A percentile compares a stretch with the other conserved stretches of the same genome.
phyloP scores from a whole-genome alignment of 441 rosid genomes.

The Macaranga tanarius region DNA sequence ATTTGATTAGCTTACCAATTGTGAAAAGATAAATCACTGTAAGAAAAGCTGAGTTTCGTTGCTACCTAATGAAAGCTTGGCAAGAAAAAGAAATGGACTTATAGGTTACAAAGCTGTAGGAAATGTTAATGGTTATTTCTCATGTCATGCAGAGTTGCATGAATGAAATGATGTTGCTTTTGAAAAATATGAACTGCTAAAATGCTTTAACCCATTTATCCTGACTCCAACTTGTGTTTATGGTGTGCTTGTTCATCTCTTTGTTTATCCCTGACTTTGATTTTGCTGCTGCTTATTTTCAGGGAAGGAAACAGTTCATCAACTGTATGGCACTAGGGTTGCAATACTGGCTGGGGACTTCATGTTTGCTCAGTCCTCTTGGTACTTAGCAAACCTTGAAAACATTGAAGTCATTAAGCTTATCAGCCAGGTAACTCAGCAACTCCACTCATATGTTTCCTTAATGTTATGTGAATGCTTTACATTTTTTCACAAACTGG shows the following conservation, averaged over 20 bases:
- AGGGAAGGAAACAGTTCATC: constrained; percentile 90
- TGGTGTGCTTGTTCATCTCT: neutral
- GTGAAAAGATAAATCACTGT: neutral
- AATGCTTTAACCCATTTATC: neutral
- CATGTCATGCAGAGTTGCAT: neutral
- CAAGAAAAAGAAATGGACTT: neutral
- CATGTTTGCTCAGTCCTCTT: constrained; percentile 96
- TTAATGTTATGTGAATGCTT: neutral
- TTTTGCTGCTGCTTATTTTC: constrained; percentile 13
- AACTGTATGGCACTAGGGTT: constrained; percentile 79
- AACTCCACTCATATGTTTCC: neutral
- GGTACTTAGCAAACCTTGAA: constrained; percentile 95
- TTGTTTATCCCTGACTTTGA: neutral
- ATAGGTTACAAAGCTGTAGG: neutral
- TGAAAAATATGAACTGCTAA: neutral
- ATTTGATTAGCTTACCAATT: neutral
- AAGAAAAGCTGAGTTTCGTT: neutral
- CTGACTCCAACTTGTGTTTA: neutral
- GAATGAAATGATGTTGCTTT: neutral
- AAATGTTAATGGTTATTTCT: neutral
- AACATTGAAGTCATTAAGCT: constrained; percentile 90
- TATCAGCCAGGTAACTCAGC: constrained; percentile 71
- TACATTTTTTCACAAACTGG: constrained; percentile 1
- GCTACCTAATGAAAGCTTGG: neutral
- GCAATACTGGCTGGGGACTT: constrained; percentile 92